phyloP scores from a whole-genome alignment of 2,329 filamentous ascomycete species.

The Pseudogymnoascus sp. region DNA sequence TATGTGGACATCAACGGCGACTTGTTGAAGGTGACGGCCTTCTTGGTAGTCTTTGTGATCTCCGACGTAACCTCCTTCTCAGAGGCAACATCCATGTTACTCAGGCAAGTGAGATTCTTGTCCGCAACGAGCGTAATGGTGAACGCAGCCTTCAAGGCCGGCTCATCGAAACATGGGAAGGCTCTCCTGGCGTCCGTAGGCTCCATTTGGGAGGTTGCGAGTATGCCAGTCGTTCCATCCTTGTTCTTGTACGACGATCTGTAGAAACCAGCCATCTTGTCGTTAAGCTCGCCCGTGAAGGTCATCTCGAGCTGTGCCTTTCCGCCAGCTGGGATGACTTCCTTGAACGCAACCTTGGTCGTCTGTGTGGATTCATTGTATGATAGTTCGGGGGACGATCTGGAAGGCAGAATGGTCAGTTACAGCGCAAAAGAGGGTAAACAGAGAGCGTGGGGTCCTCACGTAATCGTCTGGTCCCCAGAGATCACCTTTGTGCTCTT shows the following conservation, averaged over 20 bases:
- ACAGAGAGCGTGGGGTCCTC: constrained; percentile 16
- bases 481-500: constrained; percentile 61
- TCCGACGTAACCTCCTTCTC: constrained; percentile 65
- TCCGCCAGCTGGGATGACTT: constrained; percentile 62
- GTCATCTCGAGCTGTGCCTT: constrained; percentile 71
- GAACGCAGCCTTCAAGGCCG: constrained; percentile 85
- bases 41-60: constrained; percentile 57
- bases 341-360: constrained; percentile 70
- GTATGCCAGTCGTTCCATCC: constrained; percentile 69
- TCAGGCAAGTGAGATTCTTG: constrained; percentile 81
- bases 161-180: constrained; percentile 96
- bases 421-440: constrained; percentile 14
- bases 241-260: constrained; percentile 82
- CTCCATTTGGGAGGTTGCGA: constrained; percentile 95
- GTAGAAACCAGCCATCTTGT: constrained; percentile 98
- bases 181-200: constrained; percentile 86
- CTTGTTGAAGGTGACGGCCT: constrained; percentile 85
- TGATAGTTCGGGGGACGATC: constrained; percentile 57
- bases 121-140: constrained; percentile 86
- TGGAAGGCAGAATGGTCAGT: constrained; percentile 30
- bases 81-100: constrained; percentile 90
- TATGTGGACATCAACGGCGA: constrained; percentile 96
- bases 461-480: constrained; percentile 45
- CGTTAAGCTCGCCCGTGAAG: constrained; percentile 75
- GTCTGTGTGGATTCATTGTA: constrained; percentile 75